These are phyloP conservation scores for Aspergillus pseudotamarii DNA, from an alignment of 2,329 filamentous ascomycete species.

Conservation along the genomic window DNA sequence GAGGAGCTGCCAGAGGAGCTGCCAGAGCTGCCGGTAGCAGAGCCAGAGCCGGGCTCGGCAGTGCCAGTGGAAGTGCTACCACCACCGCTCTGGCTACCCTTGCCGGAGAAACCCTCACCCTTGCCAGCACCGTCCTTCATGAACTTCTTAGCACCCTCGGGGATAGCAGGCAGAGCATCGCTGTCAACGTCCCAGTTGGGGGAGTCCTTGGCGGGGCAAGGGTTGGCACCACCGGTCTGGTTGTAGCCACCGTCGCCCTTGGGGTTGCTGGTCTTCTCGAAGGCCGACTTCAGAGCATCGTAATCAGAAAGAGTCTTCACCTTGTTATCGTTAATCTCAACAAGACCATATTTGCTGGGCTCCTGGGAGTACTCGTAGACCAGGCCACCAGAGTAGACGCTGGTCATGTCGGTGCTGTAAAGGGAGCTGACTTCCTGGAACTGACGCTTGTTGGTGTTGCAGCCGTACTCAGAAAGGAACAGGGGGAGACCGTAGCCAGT, in stretches of 20 bases:
- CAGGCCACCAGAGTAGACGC: conserved; percentile 91
- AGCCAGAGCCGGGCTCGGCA: conserved; percentile 54
- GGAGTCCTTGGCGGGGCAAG: conserved; percentile 56
- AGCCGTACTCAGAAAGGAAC: conserved; percentile 95
- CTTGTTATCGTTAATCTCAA: conserved; percentile 60
- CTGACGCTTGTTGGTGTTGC: conserved; percentile 76
- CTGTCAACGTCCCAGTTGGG: conserved; percentile 61
- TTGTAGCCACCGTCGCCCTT: conserved; percentile 63
- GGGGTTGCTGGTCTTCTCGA: conserved; percentile 54
- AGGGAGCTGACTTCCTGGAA: conserved; percentile 80
- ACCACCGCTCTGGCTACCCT: conserved; percentile 58
- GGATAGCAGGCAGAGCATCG: conserved; percentile 60
- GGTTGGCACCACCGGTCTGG: conserved; percentile 52
- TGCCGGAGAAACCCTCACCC: conserved; percentile 58
- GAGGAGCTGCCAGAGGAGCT: conserved; percentile 35
- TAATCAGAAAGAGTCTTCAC: conserved; percentile 67
- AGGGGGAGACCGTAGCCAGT: conserved; percentile 83
- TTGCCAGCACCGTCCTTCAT: conserved; percentile 61
- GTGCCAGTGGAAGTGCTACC: conserved; percentile 54
- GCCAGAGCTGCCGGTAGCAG: conserved; percentile 20
- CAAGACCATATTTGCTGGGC: conserved; percentile 77
- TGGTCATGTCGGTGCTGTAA: conserved; percentile 81
- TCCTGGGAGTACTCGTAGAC: conserved; percentile 96
- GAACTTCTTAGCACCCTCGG: conserved; percentile 57
- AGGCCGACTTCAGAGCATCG: conserved; percentile 55